These are phyloP conservation scores for Eremothecium sinecaudum DNA, from an alignment of 1,139 yeast species.

Conservation along the genomic window DNA sequence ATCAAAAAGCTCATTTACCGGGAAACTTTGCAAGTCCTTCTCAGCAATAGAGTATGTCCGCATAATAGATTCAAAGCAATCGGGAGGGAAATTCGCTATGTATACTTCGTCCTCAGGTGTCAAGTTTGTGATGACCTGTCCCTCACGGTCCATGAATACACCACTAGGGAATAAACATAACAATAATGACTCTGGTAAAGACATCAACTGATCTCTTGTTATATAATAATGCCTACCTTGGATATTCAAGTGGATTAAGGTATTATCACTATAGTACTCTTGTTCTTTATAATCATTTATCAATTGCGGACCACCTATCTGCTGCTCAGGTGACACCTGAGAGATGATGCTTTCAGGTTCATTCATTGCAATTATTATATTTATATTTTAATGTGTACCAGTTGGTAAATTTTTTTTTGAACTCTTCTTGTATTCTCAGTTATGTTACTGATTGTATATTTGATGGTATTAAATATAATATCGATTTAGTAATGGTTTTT, in stretches of 20 bases:
- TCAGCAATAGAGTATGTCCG: slow-evolving; percentile 38
- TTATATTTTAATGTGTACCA: slow-evolving; percentile 1
- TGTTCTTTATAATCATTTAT: slow-evolving; percentile 57
- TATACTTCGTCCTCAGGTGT: slow-evolving; percentile 69
- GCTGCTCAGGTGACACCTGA: slow-evolving; percentile 47
- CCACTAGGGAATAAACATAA: slow-evolving; percentile 87
- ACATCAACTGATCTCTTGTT: slow-evolving; percentile 80
- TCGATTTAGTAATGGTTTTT: too few relatives aligned
- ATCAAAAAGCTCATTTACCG: slow-evolving; percentile 25
- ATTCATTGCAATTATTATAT: slow-evolving; percentile 6
- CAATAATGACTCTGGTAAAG: slow-evolving; percentile 81
- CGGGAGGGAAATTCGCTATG: slow-evolving; percentile 72
- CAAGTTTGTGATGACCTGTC: slow-evolving; percentile 65
- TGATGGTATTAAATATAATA: too few relatives aligned
- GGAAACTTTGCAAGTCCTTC: slow-evolving; percentile 25
- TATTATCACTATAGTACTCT: slow-evolving; percentile 32
- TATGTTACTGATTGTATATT: too few relatives aligned
- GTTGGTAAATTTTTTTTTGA: too few relatives aligned
- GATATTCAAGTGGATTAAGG: slow-evolving; percentile 60
- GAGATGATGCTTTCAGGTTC: slow-evolving; percentile 41
- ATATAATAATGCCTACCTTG: slow-evolving; percentile 64
- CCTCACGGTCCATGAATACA: slow-evolving; percentile 64
- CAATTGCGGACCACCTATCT: slow-evolving; percentile 14
- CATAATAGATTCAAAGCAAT: slow-evolving; percentile 75
- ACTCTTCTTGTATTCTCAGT: too few relatives aligned